Evolutionary conservation across 768 basidiomycete genomes (phyloP), one percentile per base, ranked within the genome.

Genomic region (Lactifluus piperatus): DNA sequence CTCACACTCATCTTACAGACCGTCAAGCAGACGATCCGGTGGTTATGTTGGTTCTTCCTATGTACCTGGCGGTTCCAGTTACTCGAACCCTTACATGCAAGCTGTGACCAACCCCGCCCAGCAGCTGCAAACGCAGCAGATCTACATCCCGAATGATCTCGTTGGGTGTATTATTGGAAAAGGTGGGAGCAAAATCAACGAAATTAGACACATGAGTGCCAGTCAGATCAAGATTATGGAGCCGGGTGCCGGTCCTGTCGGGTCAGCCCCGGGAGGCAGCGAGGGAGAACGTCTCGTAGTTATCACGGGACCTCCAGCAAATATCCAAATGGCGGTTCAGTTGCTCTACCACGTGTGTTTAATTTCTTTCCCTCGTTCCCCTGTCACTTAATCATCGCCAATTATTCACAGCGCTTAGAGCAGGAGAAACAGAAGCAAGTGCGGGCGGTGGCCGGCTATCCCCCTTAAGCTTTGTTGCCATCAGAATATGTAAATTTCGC

Each of bases 191-290:
- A 99, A 98, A 75, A 99, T 99, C 77, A 98, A 98, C 68, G 97
- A 99, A 74, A 97, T 99, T 63, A 81, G 97, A 65, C 85, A 92
- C 64, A 88, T 92, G 82, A 94, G 91, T 63, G 88, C 88, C 27
- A 95, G 94, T 71, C 87, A 94, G 68, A 97, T 99, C 73, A 93
- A 97, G 74, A 97, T 99, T 54, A 97, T 95, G 87, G 97, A 99
- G 67, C 94, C 95, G 34, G 94, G 93, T 51, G 91, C 91, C 11
- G 79, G 79, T 7, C 83, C 82, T 27, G 79, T 81, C 4, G 83
- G 83, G 18, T 72, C 86, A 16, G 84, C 81, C 20, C 83, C 88
- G 26, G 79, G 85, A 2, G 87, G 86, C 34, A 82, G 83, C 32
- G 91, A 94, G 67, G 88, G 89, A 46, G 94, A 97, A 72, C 75